Evolutionary conservation across 1,139 yeast genomes (phyloP).

Genomic region (Candida anutae): DNA sequence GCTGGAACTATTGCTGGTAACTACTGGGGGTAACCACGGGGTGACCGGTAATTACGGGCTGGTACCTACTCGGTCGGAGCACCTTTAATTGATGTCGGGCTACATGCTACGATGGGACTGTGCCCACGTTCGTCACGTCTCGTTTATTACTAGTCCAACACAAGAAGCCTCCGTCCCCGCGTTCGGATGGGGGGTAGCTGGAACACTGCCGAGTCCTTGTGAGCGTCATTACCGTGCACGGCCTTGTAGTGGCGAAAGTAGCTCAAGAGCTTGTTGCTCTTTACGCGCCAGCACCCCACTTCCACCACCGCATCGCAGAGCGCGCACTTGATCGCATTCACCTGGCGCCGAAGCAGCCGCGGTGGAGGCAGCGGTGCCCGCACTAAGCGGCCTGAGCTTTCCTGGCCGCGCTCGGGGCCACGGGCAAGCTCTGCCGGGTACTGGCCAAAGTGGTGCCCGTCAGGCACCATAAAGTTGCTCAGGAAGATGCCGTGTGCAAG

Average conservation of each 20-base stretch:
- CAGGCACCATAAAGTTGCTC: constrained; percentile 21
- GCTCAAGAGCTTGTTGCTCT: constrained; percentile 11
- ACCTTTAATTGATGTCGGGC: no score
- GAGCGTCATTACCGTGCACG: constrained; percentile 5
- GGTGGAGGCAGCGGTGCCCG: no score
- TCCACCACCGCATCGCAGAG: constrained; percentile 12
- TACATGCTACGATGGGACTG: no score
- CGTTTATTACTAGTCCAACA: constrained; percentile 3
- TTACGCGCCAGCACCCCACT: constrained; percentile 13
- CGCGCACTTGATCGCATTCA: constrained; percentile 13
- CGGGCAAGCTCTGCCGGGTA: constrained; percentile 6
- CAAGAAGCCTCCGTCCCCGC: constrained; percentile 7
- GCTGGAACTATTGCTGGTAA: no score
- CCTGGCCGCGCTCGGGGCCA: constrained; percentile 3
- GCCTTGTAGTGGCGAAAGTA: constrained; percentile 15
- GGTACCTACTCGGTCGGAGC: no score
- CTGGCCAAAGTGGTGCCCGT: constrained; percentile 11
- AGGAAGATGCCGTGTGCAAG: constrained; percentile 29
- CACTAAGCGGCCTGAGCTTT: no score
- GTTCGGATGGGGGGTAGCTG: constrained; percentile 6
- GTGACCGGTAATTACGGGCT: no score
- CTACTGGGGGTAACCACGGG: no score
- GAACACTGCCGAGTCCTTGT: constrained; percentile 1
- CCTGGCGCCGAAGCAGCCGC: no score
- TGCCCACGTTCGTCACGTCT: no score